Evolutionary conservation across 2,329 filamentous ascomycete genomes (phyloP).

Genomic region (Thielaviopsis populi): DNA sequence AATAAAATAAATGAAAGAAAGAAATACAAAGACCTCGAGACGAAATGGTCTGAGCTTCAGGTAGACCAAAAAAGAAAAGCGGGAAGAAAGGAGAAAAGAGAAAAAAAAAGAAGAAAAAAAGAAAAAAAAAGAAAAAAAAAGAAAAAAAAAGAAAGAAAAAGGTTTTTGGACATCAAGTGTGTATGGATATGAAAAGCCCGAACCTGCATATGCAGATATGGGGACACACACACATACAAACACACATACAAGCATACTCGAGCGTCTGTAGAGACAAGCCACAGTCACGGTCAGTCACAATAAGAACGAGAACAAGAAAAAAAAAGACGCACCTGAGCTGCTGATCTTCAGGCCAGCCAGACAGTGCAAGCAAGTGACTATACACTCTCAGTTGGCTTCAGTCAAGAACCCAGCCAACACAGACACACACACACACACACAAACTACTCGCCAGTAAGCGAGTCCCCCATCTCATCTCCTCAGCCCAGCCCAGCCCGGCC

Average conservation of each 20-base stretch:
- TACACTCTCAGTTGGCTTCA: too few species aligned
- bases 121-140: neutral
- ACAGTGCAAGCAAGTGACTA: too few species aligned
- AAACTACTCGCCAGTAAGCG: too few species aligned
- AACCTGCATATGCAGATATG: neutral
- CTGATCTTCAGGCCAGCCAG: too few species aligned
- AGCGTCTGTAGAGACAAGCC: neutral
- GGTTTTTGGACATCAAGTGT: neutral
- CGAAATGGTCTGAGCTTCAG: neutral
- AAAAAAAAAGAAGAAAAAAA: neutral
- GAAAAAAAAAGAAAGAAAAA: neutral
- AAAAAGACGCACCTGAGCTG: neutral
- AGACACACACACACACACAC: neutral
- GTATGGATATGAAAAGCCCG: neutral
- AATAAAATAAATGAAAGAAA: neutral
- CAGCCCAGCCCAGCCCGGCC: too few species aligned
- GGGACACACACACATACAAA: neutral
- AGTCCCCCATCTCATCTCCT: too few species aligned
- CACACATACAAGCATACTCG: neutral
- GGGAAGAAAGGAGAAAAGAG: neutral
- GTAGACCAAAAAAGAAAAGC: conserved; percentile 4
- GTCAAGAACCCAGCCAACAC: too few species aligned
- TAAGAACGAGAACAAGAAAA: neutral
- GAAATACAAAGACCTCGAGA: neutral
- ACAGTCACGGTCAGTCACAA: neutral